Evolutionary conservation across 331 rosid species (phyloP).

Genomic region (Rhamnella rubrinervis): DNA sequence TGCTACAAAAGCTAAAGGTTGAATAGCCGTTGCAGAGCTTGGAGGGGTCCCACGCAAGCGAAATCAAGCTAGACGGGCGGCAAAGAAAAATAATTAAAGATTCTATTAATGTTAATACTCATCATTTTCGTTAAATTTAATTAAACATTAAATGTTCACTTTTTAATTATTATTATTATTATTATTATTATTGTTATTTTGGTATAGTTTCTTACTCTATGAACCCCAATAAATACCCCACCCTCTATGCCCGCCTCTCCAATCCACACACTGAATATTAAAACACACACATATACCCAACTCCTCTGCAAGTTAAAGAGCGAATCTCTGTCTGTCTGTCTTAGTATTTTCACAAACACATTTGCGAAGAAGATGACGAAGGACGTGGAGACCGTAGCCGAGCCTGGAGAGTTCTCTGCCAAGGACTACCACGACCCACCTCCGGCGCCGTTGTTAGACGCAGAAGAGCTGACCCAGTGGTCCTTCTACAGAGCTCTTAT

Average conservation of each 20-base stretch:
- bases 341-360: neutral
- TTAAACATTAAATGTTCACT: neutral
- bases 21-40: slow-evolving; percentile 40
- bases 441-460: slow-evolving; percentile 64
- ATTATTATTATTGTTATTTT: slow-evolving; percentile 12
- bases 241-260: slow-evolving; percentile 14
- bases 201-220: slow-evolving; percentile 7
- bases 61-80: slow-evolving; percentile 68
- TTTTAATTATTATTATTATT: slow-evolving; percentile 26
- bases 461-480: slow-evolving; percentile 66
- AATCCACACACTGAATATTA: slow-evolving; percentile 2
- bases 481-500: slow-evolving; percentile 79
- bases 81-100: slow-evolving; percentile 21
- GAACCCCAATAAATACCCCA: slow-evolving; percentile 62
- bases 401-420: slow-evolving; percentile 51
- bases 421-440: slow-evolving; percentile 94
- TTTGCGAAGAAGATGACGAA: slow-evolving; percentile 41
- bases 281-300: neutral
- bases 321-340: neutral
- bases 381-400: slow-evolving; percentile 59
- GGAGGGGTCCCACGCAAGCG: slow-evolving; percentile 75
- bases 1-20: neutral
- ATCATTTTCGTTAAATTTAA: slow-evolving; percentile 13
- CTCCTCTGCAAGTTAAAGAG: neutral
- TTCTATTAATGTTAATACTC: neutral